phyloP scores from a whole-genome alignment of 257 asterid genomes.

The Voacanga thouarsii region DNA sequence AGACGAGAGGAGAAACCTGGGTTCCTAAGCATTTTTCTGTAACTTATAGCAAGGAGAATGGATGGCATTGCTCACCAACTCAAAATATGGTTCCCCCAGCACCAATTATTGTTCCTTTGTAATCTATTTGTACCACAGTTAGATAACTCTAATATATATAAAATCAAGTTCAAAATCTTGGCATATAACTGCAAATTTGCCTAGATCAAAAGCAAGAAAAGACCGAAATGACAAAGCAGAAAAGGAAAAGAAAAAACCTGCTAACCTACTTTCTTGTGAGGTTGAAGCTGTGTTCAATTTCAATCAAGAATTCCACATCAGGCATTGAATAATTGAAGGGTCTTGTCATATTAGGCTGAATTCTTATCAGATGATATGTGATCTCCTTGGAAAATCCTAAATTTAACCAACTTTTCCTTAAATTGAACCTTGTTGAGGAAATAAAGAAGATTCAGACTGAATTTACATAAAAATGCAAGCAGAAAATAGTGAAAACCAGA shows the following conservation, averaged over 20 bases:
- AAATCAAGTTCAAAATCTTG: neutral
- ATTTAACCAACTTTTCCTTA: too few relatives aligned
- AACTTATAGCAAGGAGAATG: slow-evolving; percentile 50
- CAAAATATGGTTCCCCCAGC: slow-evolving; percentile 49
- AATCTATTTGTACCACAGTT: slow-evolving; percentile 4
- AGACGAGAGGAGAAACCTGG: slow-evolving; percentile 44
- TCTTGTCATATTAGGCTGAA: too few relatives aligned
- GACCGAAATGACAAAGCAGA: neutral
- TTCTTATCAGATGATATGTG: too few relatives aligned
- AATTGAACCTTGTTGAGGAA: neutral
- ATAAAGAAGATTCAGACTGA: neutral
- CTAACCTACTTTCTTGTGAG: too few relatives aligned
- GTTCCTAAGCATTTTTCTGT: slow-evolving; percentile 55
- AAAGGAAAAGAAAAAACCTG: too few relatives aligned
- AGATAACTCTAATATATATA: neutral
- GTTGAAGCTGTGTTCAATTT: neutral
- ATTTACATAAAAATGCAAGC: neutral
- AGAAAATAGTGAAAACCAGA: neutral
- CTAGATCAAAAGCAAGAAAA: neutral
- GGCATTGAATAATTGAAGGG: too few relatives aligned
- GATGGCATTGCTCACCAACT: slow-evolving; percentile 62
- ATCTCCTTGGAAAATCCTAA: too few relatives aligned
- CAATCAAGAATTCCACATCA: neutral
- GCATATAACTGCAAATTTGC: neutral
- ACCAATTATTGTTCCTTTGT: slow-evolving; percentile 56